Percentiles rank a stretch among this genome's conserved stretches.
Evolutionary conservation across 257 asterid genomes (phyloP).

Genomic region (Catharanthus roseus): DNA sequence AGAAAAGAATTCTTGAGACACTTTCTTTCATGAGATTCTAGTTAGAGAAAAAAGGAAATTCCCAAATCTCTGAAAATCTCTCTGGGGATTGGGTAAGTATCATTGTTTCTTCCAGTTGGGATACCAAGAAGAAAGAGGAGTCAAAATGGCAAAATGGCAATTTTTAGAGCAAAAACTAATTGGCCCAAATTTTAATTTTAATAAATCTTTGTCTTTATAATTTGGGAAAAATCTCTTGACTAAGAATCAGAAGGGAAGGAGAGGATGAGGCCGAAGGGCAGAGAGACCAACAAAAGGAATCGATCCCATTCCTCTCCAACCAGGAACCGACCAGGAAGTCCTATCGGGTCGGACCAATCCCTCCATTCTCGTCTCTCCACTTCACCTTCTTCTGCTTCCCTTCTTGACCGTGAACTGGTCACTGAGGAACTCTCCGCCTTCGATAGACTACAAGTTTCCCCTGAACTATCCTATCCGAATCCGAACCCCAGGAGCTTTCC

Average conservation of each 20-base stretch:
- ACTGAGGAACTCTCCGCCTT: slow-evolving; percentile 48
- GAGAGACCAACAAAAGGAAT: slow-evolving; percentile 11
- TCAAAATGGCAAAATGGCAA: too few relatives aligned
- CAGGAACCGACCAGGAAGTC: slow-evolving; percentile 32
- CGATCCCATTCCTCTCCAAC: slow-evolving; percentile 22
- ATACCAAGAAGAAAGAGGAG: too few relatives aligned
- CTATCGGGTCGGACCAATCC: slow-evolving; percentile 18
- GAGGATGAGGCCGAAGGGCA: slow-evolving; percentile 10
- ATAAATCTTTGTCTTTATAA: too few relatives aligned
- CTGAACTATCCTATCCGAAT: slow-evolving; percentile 36
- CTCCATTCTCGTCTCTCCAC: slow-evolving; percentile 21
- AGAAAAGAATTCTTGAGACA: slow-evolving; percentile 44
- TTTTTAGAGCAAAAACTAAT: too few relatives aligned
- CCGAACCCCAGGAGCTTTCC: slow-evolving; percentile 82
- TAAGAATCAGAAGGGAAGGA: too few relatives aligned
- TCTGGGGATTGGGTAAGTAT: slow-evolving; percentile 37
- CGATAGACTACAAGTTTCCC: slow-evolving; percentile 37
- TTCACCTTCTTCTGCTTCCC: slow-evolving; percentile 45
- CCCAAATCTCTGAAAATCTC: slow-evolving; percentile 5
- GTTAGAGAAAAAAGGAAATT: slow-evolving; percentile 15
- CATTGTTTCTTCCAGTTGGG: slow-evolving; percentile 29
- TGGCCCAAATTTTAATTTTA: too few relatives aligned
- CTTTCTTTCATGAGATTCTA: slow-evolving; percentile 8
- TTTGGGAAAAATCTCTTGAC: too few relatives aligned
- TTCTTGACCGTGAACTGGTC: slow-evolving; percentile 35